A percentile compares a stretch with the other conserved stretches of the same genome.
Conservation (phyloP, 345 rosid genomes). For the Citrus australasica region DNA sequence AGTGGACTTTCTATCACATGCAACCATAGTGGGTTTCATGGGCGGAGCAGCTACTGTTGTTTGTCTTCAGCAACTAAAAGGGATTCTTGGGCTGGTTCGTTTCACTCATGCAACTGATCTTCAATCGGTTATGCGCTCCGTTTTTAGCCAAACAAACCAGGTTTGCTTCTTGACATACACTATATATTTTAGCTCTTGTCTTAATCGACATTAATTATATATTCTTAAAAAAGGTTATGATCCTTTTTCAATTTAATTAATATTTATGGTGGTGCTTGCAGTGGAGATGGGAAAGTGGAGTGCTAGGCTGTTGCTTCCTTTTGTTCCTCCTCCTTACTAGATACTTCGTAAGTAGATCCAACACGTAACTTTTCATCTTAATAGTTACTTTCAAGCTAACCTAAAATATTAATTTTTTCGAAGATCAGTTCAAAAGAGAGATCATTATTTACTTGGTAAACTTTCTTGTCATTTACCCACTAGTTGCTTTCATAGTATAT, state of each 20-base stretch:
- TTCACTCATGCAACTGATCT: conserved; percentile 84
- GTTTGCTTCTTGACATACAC: conserved; percentile 21
- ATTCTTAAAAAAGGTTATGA: no score
- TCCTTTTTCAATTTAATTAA: neutral
- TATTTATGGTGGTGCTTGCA: conserved; percentile 25
- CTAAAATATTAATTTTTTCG: neutral
- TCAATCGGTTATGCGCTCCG: conserved; percentile 75
- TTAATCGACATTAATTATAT: neutral
- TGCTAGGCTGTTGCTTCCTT: conserved; percentile 80
- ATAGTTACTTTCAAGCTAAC: neutral
- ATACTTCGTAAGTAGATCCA: conserved; percentile 57
- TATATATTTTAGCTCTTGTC: neutral
- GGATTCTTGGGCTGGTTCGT: conserved; percentile 73
- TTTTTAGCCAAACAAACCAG: conserved; percentile 71
- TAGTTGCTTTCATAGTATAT: neutral
- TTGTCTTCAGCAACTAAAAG: conserved; percentile 88
- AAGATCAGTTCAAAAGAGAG: neutral
- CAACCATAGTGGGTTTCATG: conserved; percentile 98
- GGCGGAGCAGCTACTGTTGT: conserved; percentile 99
- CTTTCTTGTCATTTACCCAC: conserved; percentile 12
- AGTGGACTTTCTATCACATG: conserved; percentile 95
- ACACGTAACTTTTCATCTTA: neutral
- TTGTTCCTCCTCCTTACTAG: conserved; percentile 72
- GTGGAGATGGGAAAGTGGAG: conserved; percentile 99
- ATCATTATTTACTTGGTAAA: neutral